A percentile compares a stretch with the other conserved stretches of the same genome.
These are phyloP conservation scores for Millerozyma miso DNA, from an alignment of 805 yeast species.

Conservation along the genomic window DNA sequence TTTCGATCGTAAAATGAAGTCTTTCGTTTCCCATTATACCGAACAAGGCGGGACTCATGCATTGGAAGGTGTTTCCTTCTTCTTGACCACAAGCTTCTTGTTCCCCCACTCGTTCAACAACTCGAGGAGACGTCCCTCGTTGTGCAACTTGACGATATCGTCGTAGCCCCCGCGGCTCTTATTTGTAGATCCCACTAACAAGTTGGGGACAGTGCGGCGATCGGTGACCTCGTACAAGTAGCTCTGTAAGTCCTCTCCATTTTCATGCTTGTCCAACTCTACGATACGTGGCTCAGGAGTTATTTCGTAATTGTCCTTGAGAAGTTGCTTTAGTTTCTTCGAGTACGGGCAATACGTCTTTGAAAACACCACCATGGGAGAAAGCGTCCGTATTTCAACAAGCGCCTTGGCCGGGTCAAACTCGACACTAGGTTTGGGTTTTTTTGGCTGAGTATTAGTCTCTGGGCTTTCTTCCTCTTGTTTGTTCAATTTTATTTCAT, in stretches of 20 bases:
- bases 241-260: conserved; percentile 72
- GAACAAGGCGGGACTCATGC: conserved; percentile 11
- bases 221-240: conserved; percentile 68
- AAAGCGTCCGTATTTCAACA: conserved; percentile 49
- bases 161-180: conserved; percentile 83
- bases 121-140: conserved; percentile 48
- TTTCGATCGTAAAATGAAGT: background rate
- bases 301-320: conserved; percentile 60
- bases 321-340: conserved; percentile 60
- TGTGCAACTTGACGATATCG: conserved; percentile 65
- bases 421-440: conserved; percentile 6
- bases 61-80: conserved; percentile 57
- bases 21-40: background rate
- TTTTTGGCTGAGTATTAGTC: background rate
- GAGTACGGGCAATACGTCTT: conserved; percentile 71
- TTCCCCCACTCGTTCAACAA: conserved; percentile 62
- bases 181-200: conserved; percentile 59
- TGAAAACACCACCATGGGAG: conserved; percentile 65
- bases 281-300: conserved; percentile 70
- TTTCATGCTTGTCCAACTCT: conserved; percentile 75
- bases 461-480: conserved; percentile 9
- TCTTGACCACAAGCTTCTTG: conserved; percentile 44
- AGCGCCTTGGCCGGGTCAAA: conserved; percentile 42
- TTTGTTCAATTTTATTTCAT: conserved; percentile 23
- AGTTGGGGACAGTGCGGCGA: conserved; percentile 86